phyloP scores from a whole-genome alignment of 495 filamentous ascomycete genomes.

The Daldinia vernicosa region DNA sequence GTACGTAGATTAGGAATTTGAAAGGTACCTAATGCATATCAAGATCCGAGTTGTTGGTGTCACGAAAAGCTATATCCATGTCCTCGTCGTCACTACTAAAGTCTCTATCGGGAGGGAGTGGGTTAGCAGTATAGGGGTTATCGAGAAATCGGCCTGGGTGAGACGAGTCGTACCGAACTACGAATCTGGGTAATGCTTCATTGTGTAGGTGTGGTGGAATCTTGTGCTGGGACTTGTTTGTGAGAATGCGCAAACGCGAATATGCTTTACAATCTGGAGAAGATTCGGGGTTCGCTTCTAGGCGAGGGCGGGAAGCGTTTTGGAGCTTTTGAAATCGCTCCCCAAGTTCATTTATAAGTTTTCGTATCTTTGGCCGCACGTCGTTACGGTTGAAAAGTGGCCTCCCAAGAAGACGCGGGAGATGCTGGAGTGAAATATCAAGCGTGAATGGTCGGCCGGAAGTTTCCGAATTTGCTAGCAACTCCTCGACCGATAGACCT shows the following conservation, averaged over 20 bases:
- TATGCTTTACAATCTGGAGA: not conserved
- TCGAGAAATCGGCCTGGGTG: conserved; percentile 6
- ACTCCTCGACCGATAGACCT: conserved; percentile 6
- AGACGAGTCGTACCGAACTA: conserved; percentile 31
- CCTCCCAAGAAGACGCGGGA: not conserved
- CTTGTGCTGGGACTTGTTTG: conserved; percentile 4
- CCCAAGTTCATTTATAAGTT: conserved; percentile 5
- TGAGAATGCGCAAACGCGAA: conserved; percentile 28
- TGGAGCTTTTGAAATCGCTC: conserved; percentile 8
- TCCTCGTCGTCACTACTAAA: conserved; percentile 27
- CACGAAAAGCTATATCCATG: conserved; percentile 22
- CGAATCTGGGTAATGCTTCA: conserved; percentile 8
- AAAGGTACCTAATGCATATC: not conserved
- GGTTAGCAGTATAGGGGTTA: conserved; percentile 1
- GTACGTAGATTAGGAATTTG: not conserved
- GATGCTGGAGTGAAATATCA: conserved; percentile 15
- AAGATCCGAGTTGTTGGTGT: not conserved
- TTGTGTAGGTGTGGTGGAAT: conserved; percentile 20
- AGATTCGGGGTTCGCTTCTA: not conserved
- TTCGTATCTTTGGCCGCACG: not conserved
- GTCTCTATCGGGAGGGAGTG: conserved; percentile 4
- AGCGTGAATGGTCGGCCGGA: conserved; percentile 11
- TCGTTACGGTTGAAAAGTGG: not conserved
- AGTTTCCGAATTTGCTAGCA: conserved; percentile 21
- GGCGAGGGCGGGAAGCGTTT: not conserved